Conservation (phyloP, 2,329 filamentous ascomycete genomes). For the Aspergillus sp. region DNA sequence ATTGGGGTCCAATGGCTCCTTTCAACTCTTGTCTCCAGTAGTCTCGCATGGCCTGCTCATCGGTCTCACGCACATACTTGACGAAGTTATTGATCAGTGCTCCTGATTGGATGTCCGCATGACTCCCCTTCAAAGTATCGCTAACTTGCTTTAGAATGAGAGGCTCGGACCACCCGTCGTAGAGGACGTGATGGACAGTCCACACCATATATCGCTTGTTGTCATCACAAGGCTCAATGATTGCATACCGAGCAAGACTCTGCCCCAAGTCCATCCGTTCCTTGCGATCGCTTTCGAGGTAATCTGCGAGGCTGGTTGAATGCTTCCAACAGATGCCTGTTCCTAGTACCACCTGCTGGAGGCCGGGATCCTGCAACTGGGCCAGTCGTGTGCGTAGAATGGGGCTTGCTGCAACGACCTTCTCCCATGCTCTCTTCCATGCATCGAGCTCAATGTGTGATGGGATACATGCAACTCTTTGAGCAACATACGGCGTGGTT, state of each 20-base stretch:
- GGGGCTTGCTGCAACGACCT: conserved; percentile 37
- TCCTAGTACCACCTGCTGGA: conserved; percentile 37
- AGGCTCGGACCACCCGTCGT: conserved; percentile 49
- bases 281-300: conserved; percentile 24
- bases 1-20: conserved; percentile 47
- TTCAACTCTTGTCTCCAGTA: conserved; percentile 50
- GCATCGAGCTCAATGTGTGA: conserved; percentile 30
- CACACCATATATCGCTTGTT: conserved; percentile 43
- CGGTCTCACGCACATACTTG: conserved; percentile 44
- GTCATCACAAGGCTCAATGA: conserved; percentile 23
- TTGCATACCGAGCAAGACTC: conserved; percentile 34
- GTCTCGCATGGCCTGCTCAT: conserved; percentile 39
- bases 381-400: conserved; percentile 48
- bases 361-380: conserved; percentile 31
- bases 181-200: conserved; percentile 52
- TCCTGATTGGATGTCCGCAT: conserved; percentile 11
- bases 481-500: conserved; percentile 44
- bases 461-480: conserved; percentile 40
- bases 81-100: conserved; percentile 47
- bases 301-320: conserved; percentile 20
- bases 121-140: conserved; percentile 18
- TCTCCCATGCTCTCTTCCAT: conserved; percentile 46
- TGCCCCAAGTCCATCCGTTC: conserved; percentile 34
- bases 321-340: conserved; percentile 31
- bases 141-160: conserved; percentile 35